Evolutionary conservation across 2,329 filamentous ascomycete genomes (phyloP).

Genomic region (Phialophora tarda): DNA sequence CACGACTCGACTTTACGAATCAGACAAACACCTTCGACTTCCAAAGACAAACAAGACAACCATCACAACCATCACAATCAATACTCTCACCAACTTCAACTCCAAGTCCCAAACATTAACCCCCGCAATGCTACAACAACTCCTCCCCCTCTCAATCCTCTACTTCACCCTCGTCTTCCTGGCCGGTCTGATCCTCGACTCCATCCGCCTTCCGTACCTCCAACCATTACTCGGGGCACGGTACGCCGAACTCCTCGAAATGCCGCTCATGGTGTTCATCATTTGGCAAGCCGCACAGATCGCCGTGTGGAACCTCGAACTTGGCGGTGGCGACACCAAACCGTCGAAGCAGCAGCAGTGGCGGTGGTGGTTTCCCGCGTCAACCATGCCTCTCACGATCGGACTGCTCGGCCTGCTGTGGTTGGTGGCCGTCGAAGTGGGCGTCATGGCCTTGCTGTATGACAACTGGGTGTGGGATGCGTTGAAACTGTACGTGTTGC

Average conservation of each 20-base stretch:
- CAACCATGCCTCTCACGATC: conserved; percentile 17
- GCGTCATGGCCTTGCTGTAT: conserved; percentile 8
- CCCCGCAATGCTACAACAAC: conserved; percentile 3
- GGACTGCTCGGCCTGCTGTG: conserved; percentile 21
- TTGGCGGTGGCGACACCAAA: neutral
- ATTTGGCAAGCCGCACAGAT: conserved; percentile 31
- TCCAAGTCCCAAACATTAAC: conserved; percentile 2
- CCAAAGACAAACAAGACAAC: neutral
- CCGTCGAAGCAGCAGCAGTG: neutral
- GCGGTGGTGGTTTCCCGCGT: neutral
- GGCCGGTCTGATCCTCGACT: conserved; percentile 19
- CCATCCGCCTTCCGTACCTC: conserved; percentile 18
- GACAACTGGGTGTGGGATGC: conserved; percentile 9
- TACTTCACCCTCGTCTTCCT: conserved; percentile 26
- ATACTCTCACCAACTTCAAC: neutral
- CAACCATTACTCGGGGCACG: conserved; percentile 22
- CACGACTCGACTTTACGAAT: too few relatives aligned
- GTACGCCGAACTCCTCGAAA: conserved; percentile 24
- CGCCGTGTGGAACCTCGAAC: conserved; percentile 22
- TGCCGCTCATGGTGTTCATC: conserved; percentile 26
- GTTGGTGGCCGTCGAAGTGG: conserved; percentile 23
- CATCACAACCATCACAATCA: neutral
- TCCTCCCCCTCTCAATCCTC: conserved; percentile 20
- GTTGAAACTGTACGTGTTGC: neutral
- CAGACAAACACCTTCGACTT: too few relatives aligned